phyloP scores from a whole-genome alignment of 257 asterid genomes.

The Nicotiana obtusifolia region DNA sequence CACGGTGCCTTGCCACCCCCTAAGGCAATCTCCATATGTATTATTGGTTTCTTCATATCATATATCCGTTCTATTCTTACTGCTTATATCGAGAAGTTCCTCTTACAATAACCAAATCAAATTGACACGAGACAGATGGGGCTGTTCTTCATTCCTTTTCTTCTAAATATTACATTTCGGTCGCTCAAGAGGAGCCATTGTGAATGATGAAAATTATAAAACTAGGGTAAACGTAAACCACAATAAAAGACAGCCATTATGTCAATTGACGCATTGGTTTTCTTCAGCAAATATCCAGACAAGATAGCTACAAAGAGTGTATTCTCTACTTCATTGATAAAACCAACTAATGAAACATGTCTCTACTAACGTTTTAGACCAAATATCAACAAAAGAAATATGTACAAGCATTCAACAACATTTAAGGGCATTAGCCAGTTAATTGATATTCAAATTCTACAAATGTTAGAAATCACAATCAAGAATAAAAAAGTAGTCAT shows the following conservation, averaged over 20 bases:
- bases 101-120: not conserved
- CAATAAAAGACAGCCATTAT: not conserved
- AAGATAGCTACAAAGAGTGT: not conserved
- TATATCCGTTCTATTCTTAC: not conserved
- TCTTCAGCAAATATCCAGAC: not conserved
- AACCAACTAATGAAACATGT: not conserved
- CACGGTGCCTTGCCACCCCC: not conserved
- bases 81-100: not conserved
- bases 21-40: not conserved
- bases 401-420: not conserved
- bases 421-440: not conserved
- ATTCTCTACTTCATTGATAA: not conserved
- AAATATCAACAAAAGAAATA: not conserved
- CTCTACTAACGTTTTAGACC: not conserved
- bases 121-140: not conserved
- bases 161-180: not conserved
- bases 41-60: not conserved
- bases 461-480: not conserved
- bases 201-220: not conserved
- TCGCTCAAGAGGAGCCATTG: not conserved
- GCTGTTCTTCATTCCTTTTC: not conserved
- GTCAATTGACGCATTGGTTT: not conserved
- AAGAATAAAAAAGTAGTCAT: not conserved
- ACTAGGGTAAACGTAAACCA: not conserved
- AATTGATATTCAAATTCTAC: not conserved